Evolutionary conservation across 352 stramenopile species (phyloP).

Genomic region (Bremia lactucae): DNA sequence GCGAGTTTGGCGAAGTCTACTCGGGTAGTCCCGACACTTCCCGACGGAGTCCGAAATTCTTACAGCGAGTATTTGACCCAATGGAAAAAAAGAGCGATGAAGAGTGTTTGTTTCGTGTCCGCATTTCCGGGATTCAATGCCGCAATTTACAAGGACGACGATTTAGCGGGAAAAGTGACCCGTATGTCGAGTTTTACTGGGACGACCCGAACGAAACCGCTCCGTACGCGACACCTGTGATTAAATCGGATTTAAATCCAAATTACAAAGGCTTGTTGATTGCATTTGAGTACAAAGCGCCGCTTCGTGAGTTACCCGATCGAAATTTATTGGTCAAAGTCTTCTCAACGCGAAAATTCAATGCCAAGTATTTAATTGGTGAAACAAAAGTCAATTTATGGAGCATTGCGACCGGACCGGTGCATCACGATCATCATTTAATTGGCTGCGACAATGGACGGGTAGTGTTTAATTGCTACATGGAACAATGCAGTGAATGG

Average conservation of each 20-base stretch:
- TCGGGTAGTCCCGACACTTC: constrained; percentile 23
- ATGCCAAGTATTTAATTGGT: constrained; percentile 67
- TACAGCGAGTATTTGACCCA: constrained; percentile 60
- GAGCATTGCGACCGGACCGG: constrained; percentile 72
- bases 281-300: constrained; percentile 76
- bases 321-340: constrained; percentile 65
- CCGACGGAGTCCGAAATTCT: constrained; percentile 46
- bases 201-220: constrained; percentile 55
- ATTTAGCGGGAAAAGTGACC: constrained; percentile 77
- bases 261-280: constrained; percentile 84
- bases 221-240: constrained; percentile 71
- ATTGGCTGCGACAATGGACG: constrained; percentile 78
- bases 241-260: constrained; percentile 80
- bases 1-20: constrained; percentile 67
- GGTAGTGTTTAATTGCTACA: constrained; percentile 87
- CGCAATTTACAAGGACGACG: constrained; percentile 72
- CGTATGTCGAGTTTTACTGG: constrained; percentile 85
- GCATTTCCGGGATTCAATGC: constrained; percentile 82
- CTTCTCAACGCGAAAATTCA: constrained; percentile 74
- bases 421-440: constrained; percentile 83
- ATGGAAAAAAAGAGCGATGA: constrained; percentile 41
- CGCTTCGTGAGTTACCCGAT: constrained; percentile 45
- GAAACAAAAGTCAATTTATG: constrained; percentile 67
- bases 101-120: constrained; percentile 75
- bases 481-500: constrained; percentile 86